Conservation (phyloP, 306 rosid genomes). For the Mimosa bimucronata region DNA sequence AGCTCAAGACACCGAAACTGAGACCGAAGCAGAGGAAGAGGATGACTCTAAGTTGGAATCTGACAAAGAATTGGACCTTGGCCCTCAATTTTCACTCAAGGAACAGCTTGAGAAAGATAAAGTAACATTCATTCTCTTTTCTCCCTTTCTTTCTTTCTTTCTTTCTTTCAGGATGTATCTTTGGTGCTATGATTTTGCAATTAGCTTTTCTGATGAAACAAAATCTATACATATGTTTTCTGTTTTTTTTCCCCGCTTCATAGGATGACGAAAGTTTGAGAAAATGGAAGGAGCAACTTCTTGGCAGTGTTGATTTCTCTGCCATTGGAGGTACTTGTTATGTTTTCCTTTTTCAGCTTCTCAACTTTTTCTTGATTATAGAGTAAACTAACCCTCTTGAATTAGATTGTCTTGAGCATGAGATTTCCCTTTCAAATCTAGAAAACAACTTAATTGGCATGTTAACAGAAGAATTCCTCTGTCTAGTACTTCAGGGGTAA, state of each 20-base stretch:
- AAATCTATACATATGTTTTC: background rate
- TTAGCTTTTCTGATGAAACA: conserved; percentile 5
- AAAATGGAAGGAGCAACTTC: conserved; percentile 75
- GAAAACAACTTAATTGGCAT: background rate
- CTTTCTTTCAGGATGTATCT: conserved; percentile 8
- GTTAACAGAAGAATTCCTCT: background rate
- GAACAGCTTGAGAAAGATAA: conserved; percentile 94
- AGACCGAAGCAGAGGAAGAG: conserved; percentile 52
- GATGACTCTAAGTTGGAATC: conserved; percentile 54
- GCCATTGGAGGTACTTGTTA: conserved; percentile 55
- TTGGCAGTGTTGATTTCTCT: conserved; percentile 66
- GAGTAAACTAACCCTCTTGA: background rate
- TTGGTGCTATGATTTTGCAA: conserved; percentile 12
- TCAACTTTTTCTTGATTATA: background rate
- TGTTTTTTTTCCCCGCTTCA: conserved; percentile 16
- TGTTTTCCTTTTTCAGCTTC: background rate
- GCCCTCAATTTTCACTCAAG: conserved; percentile 86
- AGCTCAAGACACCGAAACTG: conserved; percentile 4
- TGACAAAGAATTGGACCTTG: conserved; percentile 57
- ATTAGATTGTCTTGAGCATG: conserved; percentile 26
- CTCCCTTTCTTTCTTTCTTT: background rate
- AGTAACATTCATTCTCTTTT: conserved; percentile 46
- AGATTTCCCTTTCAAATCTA: background rate
- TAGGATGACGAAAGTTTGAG: conserved; percentile 73
- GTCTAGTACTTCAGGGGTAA: background rate